Evolutionary conservation across 2,329 filamentous ascomycete species (phyloP).

Genomic region (Cladosporium austrohemisphaericum): DNA sequence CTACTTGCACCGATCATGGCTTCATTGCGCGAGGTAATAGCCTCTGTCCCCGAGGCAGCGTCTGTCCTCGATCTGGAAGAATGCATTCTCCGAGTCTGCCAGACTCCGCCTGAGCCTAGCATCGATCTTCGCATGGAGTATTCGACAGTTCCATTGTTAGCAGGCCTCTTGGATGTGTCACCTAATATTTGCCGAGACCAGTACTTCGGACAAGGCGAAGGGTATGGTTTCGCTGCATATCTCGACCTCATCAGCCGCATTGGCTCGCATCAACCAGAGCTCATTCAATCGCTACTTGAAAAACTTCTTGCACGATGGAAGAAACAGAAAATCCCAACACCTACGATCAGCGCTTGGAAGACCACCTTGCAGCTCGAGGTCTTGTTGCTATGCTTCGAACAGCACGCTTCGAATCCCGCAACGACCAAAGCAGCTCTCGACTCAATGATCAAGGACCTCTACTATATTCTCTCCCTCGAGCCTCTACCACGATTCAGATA

Average conservation of each 20-base stretch:
- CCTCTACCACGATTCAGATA: constrained; percentile 47
- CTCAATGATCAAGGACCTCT: constrained; percentile 36
- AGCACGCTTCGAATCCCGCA: constrained; percentile 20
- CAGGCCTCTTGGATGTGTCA: constrained; percentile 28
- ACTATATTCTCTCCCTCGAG: constrained; percentile 42
- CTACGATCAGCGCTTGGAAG: constrained; percentile 47
- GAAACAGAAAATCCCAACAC: constrained; percentile 40
- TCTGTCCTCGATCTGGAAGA: constrained; percentile 36
- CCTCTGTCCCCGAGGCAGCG: constrained; percentile 28
- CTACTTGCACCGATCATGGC: constrained; percentile 29
- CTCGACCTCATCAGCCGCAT: constrained; percentile 44
- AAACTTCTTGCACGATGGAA: constrained; percentile 35
- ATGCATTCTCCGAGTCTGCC: constrained; percentile 38
- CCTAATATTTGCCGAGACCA: constrained; percentile 33
- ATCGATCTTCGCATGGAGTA: constrained; percentile 46
- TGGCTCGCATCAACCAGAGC: constrained; percentile 19
- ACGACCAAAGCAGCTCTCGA: constrained; percentile 18
- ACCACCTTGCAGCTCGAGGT: constrained; percentile 46
- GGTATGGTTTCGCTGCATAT: constrained; percentile 42
- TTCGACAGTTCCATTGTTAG: constrained; percentile 33
- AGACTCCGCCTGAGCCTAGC: constrained; percentile 40
- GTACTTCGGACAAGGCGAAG: constrained; percentile 44
- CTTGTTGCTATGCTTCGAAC: constrained; percentile 42
- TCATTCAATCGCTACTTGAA: constrained; percentile 33
- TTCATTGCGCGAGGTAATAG: constrained; percentile 23